Evolutionary conservation across 2,329 filamentous ascomycete species (phyloP).

Genomic region (Westerdykella ornata): DNA sequence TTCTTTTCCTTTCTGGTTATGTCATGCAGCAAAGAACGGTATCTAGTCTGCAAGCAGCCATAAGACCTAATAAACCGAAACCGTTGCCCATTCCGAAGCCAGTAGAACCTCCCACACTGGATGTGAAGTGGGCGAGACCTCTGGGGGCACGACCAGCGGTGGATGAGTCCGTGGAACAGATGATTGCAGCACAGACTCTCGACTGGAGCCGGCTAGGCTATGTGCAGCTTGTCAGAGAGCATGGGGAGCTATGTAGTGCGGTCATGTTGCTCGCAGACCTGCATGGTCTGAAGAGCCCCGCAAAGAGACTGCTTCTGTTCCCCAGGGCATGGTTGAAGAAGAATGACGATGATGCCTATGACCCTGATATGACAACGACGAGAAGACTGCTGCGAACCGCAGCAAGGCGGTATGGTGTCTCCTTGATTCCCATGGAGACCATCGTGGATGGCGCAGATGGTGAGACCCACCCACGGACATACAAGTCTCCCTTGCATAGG

Average conservation of each 20-base stretch:
- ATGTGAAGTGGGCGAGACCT: slow-evolving; percentile 34
- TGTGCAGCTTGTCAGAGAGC: slow-evolving; percentile 42
- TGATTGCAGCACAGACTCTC: slow-evolving; percentile 30
- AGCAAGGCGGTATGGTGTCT: slow-evolving; percentile 42
- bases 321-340: slow-evolving; percentile 35
- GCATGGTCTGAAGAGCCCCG: slow-evolving; percentile 41
- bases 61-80: slow-evolving; percentile 50
- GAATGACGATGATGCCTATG: slow-evolving; percentile 31
- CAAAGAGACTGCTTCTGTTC: slow-evolving; percentile 42
- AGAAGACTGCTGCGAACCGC: slow-evolving; percentile 41
- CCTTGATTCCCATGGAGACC: slow-evolving; percentile 40
- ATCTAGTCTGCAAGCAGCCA: slow-evolving; percentile 65
- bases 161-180: slow-evolving; percentile 28
- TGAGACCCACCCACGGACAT: slow-evolving; percentile 8
- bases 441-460: slow-evolving; percentile 32
- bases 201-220: slow-evolving; percentile 45
- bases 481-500: not conserved
- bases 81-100: slow-evolving; percentile 31
- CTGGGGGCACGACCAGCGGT: slow-evolving; percentile 21
- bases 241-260: slow-evolving; percentile 44
- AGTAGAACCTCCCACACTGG: slow-evolving; percentile 30
- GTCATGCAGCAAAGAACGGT: slow-evolving; percentile 81
- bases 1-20: slow-evolving; percentile 84
- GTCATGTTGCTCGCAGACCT: slow-evolving; percentile 47
- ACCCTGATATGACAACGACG: slow-evolving; percentile 41